These are phyloP conservation scores for Stagonosporopsis vannaccii DNA, from an alignment of 2,329 filamentous ascomycete species.

Conservation along the genomic window DNA sequence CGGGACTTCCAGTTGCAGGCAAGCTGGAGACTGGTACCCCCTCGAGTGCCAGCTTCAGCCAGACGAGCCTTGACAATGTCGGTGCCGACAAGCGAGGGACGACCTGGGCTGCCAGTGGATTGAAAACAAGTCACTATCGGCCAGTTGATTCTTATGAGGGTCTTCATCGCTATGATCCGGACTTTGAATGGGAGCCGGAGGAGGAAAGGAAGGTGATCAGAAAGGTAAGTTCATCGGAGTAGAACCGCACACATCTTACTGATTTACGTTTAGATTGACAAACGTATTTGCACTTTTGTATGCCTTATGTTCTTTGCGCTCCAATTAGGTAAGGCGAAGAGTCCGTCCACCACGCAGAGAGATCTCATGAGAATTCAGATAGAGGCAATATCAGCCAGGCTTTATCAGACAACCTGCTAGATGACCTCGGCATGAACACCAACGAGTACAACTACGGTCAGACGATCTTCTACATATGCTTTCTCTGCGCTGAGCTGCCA, in stretches of 20 bases:
- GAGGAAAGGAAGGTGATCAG: constrained; percentile 65
- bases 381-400: constrained; percentile 55
- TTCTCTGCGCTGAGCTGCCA: constrained; percentile 65
- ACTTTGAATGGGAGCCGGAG: constrained; percentile 62
- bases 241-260: too few relatives aligned
- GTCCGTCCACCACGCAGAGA: too few relatives aligned
- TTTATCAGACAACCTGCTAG: constrained; percentile 45
- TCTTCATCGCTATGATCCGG: constrained; percentile 65
- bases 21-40: constrained; percentile 31
- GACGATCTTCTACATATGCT: constrained; percentile 78
- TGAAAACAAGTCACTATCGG: constrained; percentile 52
- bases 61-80: constrained; percentile 20
- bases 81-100: constrained; percentile 25
- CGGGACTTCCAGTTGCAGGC: constrained; percentile 18
- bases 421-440: constrained; percentile 44
- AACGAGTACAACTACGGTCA: constrained; percentile 52
- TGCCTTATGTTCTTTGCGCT: constrained; percentile 58
- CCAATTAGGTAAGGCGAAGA: constrained; percentile 45
- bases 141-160: constrained; percentile 67
- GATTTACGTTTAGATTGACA: constrained; percentile 54
- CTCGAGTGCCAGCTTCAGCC: constrained; percentile 30
- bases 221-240: constrained; percentile 59
- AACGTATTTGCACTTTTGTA: constrained; percentile 59
- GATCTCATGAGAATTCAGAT: constrained; percentile 33
- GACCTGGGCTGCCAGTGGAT: constrained; percentile 47